Conservation (phyloP, 257 asterid genomes). For the Solanum tarapatanum region DNA sequence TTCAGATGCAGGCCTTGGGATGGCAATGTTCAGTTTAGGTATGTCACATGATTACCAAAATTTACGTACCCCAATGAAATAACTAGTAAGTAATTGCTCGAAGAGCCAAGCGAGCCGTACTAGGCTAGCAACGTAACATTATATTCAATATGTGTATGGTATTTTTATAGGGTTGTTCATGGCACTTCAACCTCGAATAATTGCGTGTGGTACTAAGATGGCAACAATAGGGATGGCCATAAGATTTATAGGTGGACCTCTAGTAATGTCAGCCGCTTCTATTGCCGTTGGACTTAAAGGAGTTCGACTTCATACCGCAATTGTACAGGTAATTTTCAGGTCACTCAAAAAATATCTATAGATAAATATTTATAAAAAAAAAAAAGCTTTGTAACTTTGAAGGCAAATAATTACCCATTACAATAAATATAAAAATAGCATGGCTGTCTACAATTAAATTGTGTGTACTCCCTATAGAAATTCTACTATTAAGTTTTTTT, state of each 20-base stretch:
- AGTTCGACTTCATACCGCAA: conserved; percentile 38
- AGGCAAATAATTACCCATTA: background rate
- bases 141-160: too few relatives aligned
- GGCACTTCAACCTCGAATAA: conserved; percentile 66
- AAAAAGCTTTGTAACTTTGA: too few relatives aligned
- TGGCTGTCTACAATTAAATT: background rate
- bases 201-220: conserved; percentile 58
- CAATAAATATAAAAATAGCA: background rate
- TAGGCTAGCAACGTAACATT: background rate
- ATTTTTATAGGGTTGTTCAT: conserved; percentile 40
- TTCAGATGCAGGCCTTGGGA: conserved; percentile 75
- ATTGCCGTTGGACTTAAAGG: conserved; percentile 40
- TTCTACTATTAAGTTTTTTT: background rate
- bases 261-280: conserved; percentile 58
- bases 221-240: conserved; percentile 48
- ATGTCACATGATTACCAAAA: background rate
- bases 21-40: conserved; percentile 77
- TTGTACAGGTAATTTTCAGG: conserved; percentile 41
- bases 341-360: too few relatives aligned
- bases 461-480: background rate
- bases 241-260: conserved; percentile 47
- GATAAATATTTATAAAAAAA: too few relatives aligned
- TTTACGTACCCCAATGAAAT: background rate
- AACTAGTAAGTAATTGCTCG: background rate
- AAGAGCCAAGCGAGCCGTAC: background rate